Base-by-base conservation (phyloP, 179 eudicot species). In the Actinidia chinensis region DNA sequence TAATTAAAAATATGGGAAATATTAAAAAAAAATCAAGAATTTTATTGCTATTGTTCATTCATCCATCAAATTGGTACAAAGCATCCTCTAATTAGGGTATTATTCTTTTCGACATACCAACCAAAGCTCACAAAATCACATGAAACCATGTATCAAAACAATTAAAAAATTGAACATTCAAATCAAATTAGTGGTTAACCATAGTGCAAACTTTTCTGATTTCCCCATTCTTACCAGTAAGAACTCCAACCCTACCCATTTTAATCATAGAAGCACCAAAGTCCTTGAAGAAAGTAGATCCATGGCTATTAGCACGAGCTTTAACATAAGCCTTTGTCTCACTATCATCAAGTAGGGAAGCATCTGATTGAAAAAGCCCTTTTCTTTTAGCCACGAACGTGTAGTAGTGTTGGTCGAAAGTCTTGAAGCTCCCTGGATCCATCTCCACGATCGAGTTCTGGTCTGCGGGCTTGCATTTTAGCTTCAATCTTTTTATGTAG, bases 401-500 rank as follows among this genome's bases (percentile, higher is more conserved):
- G 65, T 47, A 81, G 46, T 81, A 81, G 59, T 74, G 47, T 0
- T 4, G 36, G 25, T 81, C 81, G 15, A 81, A 81, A 10, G 74
- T 72, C 23, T 20, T 63, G 52, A 52, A 72, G 17, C 80, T 81
- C 10, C 80, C 78, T 0, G 84, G 84, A 23, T 77, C 80, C 81
- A 81, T 77, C 25, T 77, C 68, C 2, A 81, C 84, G 28, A 77
- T 42, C 0, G 72, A 76, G n/a, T 63, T 80, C 2, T 2, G 13
- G 28, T 85, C 84, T 8, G 11, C 67, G 1, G 79, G 84, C n/a
- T 43, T 65, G 77, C 93, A 90, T 25, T 63, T 80, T 0, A 65
- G 56, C 73, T 86, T 86, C 79, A 90, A 63, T 70, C 44, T 40
- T 8, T 54, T 73, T 0, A 86, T 86, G 75, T 90, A 89, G n/a